Conservation (phyloP, 345 rosid genomes). For the Microcos paniculata region DNA sequence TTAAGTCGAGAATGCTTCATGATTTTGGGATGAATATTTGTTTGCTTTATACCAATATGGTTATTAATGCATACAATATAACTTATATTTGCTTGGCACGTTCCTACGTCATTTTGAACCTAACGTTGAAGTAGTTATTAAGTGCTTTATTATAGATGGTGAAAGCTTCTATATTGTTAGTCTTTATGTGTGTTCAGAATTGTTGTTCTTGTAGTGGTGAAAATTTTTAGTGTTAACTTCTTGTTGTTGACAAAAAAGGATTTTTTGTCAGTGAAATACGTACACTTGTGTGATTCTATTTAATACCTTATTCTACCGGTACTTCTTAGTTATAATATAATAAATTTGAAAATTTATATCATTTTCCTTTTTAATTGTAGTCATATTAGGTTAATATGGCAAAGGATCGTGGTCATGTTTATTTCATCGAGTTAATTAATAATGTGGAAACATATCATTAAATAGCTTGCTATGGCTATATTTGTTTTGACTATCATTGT, state of each 20-base stretch:
- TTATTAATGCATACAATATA: background rate
- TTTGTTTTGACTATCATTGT: constrained; percentile 99
- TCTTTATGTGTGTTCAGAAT: background rate
- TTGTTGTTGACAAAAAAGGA: background rate
- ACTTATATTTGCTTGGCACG: background rate
- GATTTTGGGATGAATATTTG: background rate
- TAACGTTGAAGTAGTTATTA: background rate
- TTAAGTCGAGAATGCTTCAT: background rate
- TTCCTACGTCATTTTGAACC: too few species aligned
- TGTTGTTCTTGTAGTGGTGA: background rate
- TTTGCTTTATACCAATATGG: background rate
- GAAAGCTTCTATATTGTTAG: constrained; percentile 2
- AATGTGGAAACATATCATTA: constrained; percentile 93
- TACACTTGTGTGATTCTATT: background rate
- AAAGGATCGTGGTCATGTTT: constrained; percentile 92
- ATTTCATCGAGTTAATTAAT: constrained; percentile 94
- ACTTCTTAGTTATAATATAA: background rate
- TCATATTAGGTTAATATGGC: constrained; percentile 99
- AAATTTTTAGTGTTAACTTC: background rate
- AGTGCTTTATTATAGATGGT: background rate
- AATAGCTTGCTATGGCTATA: constrained; percentile 99
- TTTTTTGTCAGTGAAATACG: background rate
- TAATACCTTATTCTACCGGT: background rate
- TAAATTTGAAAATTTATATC: constrained; percentile 12
- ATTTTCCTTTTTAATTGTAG: constrained; percentile 55